phyloP scores from a whole-genome alignment of 1,139 yeast genomes.

The Blastobotrys malaysiensis region DNA sequence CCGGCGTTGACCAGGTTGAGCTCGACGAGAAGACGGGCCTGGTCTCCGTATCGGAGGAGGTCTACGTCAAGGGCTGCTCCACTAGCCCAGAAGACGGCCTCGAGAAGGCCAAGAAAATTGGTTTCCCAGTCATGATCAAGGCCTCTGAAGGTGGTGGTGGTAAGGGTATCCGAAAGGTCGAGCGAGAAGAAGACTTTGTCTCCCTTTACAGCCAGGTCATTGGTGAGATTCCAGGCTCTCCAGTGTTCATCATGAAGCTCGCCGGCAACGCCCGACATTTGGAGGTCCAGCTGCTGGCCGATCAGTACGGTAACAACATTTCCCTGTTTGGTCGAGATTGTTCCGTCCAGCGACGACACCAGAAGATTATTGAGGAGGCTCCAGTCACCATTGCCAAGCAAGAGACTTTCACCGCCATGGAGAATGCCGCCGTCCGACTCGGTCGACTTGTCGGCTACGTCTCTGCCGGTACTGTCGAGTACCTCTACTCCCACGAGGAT shows the following conservation, averaged over 20 bases:
- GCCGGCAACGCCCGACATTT: constrained; percentile 95
- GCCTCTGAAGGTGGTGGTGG: constrained; percentile 99
- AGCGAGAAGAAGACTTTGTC: constrained; percentile 63
- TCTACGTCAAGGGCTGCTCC: constrained; percentile 86
- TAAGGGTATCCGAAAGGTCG: constrained; percentile 94
- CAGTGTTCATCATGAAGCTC: constrained; percentile 87
- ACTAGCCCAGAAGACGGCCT: constrained; percentile 83
- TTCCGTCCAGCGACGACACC: constrained; percentile 97
- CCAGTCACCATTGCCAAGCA: constrained; percentile 90
- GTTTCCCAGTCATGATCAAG: constrained; percentile 94
- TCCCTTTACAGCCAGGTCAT: constrained; percentile 81
- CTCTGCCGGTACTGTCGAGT: constrained; percentile 98
- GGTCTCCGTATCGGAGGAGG: constrained; percentile 80
- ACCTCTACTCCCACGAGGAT: constrained; percentile 87
- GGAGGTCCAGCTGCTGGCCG: constrained; percentile 91
- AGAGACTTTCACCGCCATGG: constrained; percentile 86
- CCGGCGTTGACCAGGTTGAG: constrained; percentile 81
- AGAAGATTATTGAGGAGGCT: constrained; percentile 93
- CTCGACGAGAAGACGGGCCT: constrained; percentile 64
- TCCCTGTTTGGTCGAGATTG: constrained; percentile 95
- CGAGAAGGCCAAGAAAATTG: constrained; percentile 72
- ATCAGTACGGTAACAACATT: constrained; percentile 91
- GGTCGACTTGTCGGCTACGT: constrained; percentile 97
- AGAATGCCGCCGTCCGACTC: constrained; percentile 91
- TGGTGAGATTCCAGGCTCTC: constrained; percentile 93